Percentiles rank a stretch among this genome's conserved stretches.
Conservation (phyloP, 2,329 filamentous ascomycete genomes). For the Bisporella sp. region DNA sequence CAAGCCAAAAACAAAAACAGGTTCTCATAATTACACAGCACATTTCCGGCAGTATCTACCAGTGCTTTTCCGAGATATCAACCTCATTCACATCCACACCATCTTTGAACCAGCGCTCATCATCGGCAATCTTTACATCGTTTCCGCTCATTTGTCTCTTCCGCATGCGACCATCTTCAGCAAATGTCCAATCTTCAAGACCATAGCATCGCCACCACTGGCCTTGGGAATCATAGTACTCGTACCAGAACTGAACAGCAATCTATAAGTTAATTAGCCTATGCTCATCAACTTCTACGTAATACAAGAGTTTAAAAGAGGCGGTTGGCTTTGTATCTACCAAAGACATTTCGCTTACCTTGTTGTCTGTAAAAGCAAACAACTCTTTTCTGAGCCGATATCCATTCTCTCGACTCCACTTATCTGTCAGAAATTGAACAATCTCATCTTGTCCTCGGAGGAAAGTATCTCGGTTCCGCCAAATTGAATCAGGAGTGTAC, state of each 20-base stretch:
- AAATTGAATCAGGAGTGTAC: slow-evolving; percentile 71
- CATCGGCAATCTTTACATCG: slow-evolving; percentile 55
- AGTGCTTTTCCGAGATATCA: slow-evolving; percentile 60
- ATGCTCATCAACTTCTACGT: background rate
- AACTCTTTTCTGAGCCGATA: slow-evolving; percentile 78
- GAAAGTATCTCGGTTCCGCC: slow-evolving; percentile 72
- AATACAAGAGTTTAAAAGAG: background rate
- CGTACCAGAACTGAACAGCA: slow-evolving; percentile 77
- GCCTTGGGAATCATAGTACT: slow-evolving; percentile 63
- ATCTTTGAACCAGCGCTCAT: slow-evolving; percentile 62
- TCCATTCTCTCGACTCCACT: slow-evolving; percentile 66
- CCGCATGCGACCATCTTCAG: slow-evolving; percentile 60
- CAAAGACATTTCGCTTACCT: slow-evolving; percentile 27
- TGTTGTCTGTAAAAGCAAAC: slow-evolving; percentile 68
- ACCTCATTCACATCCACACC: slow-evolving; percentile 63
- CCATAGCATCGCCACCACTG: slow-evolving; percentile 89
- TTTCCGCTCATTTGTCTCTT: slow-evolving; percentile 74
- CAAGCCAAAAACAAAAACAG: background rate
- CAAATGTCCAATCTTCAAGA: slow-evolving; percentile 74
- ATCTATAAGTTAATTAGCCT: slow-evolving; percentile 38
- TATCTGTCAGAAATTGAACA: slow-evolving; percentile 58
- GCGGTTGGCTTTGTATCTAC: background rate
- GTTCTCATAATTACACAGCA: background rate
- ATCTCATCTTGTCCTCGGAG: slow-evolving; percentile 63
- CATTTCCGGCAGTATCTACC: slow-evolving; percentile 35